Conservation (phyloP, 1,284 basidiomycete species). For the Tilletia indica region DNA sequence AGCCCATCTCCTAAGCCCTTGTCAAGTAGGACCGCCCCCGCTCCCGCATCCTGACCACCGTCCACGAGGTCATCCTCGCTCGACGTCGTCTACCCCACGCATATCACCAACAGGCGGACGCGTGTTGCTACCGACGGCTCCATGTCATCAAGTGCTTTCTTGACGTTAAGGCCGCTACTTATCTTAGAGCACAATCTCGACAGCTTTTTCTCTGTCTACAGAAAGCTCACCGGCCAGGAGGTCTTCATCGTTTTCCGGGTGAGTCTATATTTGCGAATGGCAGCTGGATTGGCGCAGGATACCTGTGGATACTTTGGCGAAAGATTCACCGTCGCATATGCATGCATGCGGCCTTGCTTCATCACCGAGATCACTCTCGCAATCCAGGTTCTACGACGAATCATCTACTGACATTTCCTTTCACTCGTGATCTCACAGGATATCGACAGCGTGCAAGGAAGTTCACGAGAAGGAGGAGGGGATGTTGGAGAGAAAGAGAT, state of each 20-base stretch:
- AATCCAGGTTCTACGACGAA: too few relatives aligned
- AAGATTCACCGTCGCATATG: too few relatives aligned
- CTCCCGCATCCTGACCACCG: constrained; percentile 91
- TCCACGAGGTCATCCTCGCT: constrained; percentile 98
- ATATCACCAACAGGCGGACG: constrained; percentile 97
- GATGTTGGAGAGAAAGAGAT: too few relatives aligned
- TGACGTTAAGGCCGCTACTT: constrained; percentile 92
- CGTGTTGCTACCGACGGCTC: constrained; percentile 60
- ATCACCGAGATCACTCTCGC: too few relatives aligned
- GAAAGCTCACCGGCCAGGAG: constrained; percentile 88
- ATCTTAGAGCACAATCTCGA: constrained; percentile 99
- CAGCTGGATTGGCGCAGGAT: too few relatives aligned
- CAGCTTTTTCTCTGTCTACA: constrained; percentile 91
- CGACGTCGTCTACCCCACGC: constrained; percentile 97
- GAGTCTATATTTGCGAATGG: neutral
- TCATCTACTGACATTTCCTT: neutral
- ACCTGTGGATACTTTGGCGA: too few relatives aligned
- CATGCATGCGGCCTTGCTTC: too few relatives aligned
- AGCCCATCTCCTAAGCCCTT: constrained; percentile 88
- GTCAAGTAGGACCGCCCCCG: constrained; percentile 95
- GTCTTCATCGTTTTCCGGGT: constrained; percentile 61
- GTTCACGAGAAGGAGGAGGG: too few relatives aligned
- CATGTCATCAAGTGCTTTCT: constrained; percentile 36
- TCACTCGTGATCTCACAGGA: constrained; percentile 4
- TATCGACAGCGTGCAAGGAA: constrained; percentile 7